Percentiles rank a stretch among this genome's conserved stretches.
phyloP scores from a whole-genome alignment of 148 eudicot species.

The Rhododendron griersonianum region DNA sequence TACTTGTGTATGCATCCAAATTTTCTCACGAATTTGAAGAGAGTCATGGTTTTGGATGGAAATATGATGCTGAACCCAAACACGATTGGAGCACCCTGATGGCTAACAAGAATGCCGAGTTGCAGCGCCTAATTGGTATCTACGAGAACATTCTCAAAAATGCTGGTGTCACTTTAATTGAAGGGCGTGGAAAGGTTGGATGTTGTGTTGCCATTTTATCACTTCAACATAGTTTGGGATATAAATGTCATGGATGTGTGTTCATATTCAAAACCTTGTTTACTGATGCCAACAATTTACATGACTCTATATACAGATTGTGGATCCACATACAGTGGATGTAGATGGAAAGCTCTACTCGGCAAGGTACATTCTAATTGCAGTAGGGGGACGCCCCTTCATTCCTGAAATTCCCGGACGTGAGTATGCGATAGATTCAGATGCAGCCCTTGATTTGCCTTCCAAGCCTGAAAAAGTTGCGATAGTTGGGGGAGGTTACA shows the following conservation, averaged over 20 bases:
- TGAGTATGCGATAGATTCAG: constrained; percentile 89
- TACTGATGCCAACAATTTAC: constrained; percentile 7
- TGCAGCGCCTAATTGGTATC: constrained; percentile 89
- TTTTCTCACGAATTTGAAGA: constrained; percentile 95
- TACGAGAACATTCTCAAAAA: constrained; percentile 82
- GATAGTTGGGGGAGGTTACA: constrained; percentile 97
- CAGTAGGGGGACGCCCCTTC: constrained; percentile 94
- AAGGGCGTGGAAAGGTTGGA: constrained; percentile 98
- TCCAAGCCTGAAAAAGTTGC: constrained; percentile 88
- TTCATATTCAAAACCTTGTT: not conserved
- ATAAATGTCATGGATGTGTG: not conserved
- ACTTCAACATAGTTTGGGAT: not conserved
- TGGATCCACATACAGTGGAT: constrained; percentile 93
- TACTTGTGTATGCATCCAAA: constrained; percentile 86
- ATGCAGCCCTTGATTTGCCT: constrained; percentile 92
- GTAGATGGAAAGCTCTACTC: constrained; percentile 86
- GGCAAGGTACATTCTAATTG: constrained; percentile 75
- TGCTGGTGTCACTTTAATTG: constrained; percentile 69
- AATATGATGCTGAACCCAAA: constrained; percentile 76
- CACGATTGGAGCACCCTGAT: constrained; percentile 97
- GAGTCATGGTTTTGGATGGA: constrained; percentile 95
- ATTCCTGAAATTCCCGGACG: constrained; percentile 92
- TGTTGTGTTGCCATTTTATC: constrained; percentile 2
- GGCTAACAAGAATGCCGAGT: constrained; percentile 95
- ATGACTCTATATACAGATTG: constrained; percentile 47